Conservation (phyloP, 306 rosid species). For the Quercus robur region DNA sequence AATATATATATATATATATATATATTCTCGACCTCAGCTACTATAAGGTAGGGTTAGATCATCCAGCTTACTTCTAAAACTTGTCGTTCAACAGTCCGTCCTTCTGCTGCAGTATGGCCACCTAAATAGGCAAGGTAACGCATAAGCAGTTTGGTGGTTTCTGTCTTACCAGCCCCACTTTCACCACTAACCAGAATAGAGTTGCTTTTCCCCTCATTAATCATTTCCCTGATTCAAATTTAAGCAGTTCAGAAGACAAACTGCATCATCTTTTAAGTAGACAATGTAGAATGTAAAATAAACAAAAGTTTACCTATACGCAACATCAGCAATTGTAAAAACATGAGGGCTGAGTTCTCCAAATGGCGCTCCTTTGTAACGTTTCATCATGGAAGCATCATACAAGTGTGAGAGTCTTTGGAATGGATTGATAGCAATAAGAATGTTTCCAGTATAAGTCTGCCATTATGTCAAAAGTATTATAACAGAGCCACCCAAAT, state of each 20-base stretch:
- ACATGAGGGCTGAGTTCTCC: slow-evolving; percentile 84
- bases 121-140: slow-evolving; percentile 88
- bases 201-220: slow-evolving; percentile 71
- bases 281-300: slow-evolving; percentile 21
- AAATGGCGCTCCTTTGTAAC: slow-evolving; percentile 56
- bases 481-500: slow-evolving; percentile 30
- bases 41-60: slow-evolving; percentile 25
- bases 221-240: slow-evolving; percentile 65
- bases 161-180: slow-evolving; percentile 96
- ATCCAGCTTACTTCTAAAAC: slow-evolving; percentile 79
- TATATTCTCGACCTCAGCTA: neutral
- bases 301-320: slow-evolving; percentile 64
- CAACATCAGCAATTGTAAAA: slow-evolving; percentile 83
- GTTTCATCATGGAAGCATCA: slow-evolving; percentile 57
- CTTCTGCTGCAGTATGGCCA: slow-evolving; percentile 66
- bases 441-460: slow-evolving; percentile 95
- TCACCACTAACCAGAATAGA: slow-evolving; percentile 93
- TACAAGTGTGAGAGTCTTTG: slow-evolving; percentile 63
- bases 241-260: slow-evolving; percentile 19
- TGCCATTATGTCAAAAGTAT: slow-evolving; percentile 52
- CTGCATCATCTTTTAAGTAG: slow-evolving; percentile 24
- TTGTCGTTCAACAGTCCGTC: slow-evolving; percentile 78
- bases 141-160: slow-evolving; percentile 96
- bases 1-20: no score
- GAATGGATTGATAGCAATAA: slow-evolving; percentile 92